A percentile compares a stretch with the other conserved stretches of the same genome.
These are phyloP conservation scores for Pythium plurisporium DNA, from an alignment of 352 stramenopile species.

Conservation along the genomic window DNA sequence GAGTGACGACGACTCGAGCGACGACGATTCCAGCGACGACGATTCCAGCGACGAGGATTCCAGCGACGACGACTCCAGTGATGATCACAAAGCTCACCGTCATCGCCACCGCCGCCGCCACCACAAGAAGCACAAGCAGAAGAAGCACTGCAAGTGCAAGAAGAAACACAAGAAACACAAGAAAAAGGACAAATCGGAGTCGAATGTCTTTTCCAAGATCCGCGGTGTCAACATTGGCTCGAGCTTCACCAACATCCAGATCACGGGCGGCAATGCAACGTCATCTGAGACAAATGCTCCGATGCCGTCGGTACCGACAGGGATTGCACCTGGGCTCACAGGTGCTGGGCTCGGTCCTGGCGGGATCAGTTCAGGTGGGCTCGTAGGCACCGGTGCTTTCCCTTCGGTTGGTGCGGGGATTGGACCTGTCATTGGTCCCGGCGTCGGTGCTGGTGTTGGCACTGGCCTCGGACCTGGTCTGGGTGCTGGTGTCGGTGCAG, in stretches of 20 bases:
- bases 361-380: not conserved
- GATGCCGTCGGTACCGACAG: not conserved
- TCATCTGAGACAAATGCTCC: not conserved
- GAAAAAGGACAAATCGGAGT: slow-evolving; percentile 13
- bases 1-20: slow-evolving; percentile 18
- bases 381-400: not conserved
- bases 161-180: slow-evolving; percentile 21
- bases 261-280: slow-evolving; percentile 14
- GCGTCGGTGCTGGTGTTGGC: not conserved
- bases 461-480: not conserved
- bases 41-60: slow-evolving; percentile 15
- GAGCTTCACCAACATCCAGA: slow-evolving; percentile 23
- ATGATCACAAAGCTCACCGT: slow-evolving; percentile 14
- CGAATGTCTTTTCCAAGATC: slow-evolving; percentile 26
- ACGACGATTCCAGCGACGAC: slow-evolving; percentile 14
- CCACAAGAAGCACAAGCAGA: slow-evolving; percentile 16
- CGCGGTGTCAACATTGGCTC: slow-evolving; percentile 22
- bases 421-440: not conserved
- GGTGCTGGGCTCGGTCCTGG: not conserved
- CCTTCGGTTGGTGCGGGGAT: not conserved
- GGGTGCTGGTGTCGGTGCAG: not conserved
- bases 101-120: slow-evolving; percentile 2
- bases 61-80: slow-evolving; percentile 8
- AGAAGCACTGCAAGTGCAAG: slow-evolving; percentile 14
- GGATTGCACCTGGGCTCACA: not conserved